Evolutionary conservation across 768 basidiomycete genomes (phyloP).

Genomic region (Lentinula raphanica): DNA sequence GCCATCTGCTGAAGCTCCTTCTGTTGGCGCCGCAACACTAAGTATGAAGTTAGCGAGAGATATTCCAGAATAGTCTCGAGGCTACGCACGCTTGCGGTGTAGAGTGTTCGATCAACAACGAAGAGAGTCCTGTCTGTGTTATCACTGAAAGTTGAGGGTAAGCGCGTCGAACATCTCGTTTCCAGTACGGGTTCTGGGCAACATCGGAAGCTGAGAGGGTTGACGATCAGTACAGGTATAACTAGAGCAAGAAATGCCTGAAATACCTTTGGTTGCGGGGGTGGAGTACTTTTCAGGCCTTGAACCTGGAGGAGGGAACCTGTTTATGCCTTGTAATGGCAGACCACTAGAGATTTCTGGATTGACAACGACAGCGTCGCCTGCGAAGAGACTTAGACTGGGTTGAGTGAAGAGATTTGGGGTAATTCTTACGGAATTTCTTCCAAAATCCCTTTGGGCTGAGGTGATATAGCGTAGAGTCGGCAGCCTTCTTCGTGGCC

Average conservation of each 20-base stretch:
- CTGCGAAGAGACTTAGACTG: slow-evolving; percentile 34
- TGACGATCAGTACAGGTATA: background rate
- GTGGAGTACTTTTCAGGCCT: slow-evolving; percentile 82
- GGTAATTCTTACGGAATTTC: slow-evolving; percentile 76
- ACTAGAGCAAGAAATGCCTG: background rate
- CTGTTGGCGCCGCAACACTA: slow-evolving; percentile 53
- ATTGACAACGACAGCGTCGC: slow-evolving; percentile 79
- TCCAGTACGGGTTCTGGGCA: slow-evolving; percentile 92
- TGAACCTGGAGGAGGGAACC: slow-evolving; percentile 86
- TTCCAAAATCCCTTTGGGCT: slow-evolving; percentile 93
- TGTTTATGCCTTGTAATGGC: slow-evolving; percentile 64
- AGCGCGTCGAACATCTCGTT: slow-evolving; percentile 87
- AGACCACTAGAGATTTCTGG: slow-evolving; percentile 90
- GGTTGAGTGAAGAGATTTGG: background rate
- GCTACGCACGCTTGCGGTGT: slow-evolving; percentile 54
- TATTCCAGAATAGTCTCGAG: slow-evolving; percentile 3
- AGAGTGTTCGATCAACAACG: slow-evolving; percentile 78
- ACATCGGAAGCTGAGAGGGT: slow-evolving; percentile 66
- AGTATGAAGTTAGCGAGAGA: slow-evolving; percentile 3
- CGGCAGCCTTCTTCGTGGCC: slow-evolving; percentile 77
- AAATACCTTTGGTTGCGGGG: slow-evolving; percentile 82
- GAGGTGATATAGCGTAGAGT: slow-evolving; percentile 87
- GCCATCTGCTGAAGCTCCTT: slow-evolving; percentile 28
- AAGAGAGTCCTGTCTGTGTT: slow-evolving; percentile 77
- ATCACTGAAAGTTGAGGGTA: slow-evolving; percentile 91